A percentile compares a stretch with the other conserved stretches of the same genome.
Evolutionary conservation across 148 eudicot species (phyloP).

Genomic region (Tetragonia tetragonoides): DNA sequence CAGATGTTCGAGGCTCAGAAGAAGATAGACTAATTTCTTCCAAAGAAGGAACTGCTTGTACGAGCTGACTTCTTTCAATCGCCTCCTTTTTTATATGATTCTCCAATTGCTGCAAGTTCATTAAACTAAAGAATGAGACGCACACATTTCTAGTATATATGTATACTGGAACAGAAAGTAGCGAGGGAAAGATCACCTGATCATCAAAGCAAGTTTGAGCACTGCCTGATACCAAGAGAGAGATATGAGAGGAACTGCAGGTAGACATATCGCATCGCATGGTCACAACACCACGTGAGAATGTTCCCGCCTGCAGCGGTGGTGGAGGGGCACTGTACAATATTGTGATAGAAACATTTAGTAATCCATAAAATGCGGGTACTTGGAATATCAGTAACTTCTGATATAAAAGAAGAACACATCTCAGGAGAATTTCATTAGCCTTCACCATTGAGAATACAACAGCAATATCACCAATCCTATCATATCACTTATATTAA

Average conservation of each 20-base stretch:
- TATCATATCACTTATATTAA: background rate
- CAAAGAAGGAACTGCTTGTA: conserved; percentile 46
- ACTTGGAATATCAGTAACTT: background rate
- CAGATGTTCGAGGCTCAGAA: conserved; percentile 79
- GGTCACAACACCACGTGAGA: conserved; percentile 97
- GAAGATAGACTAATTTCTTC: conserved; percentile 51
- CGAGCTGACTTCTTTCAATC: conserved; percentile 68
- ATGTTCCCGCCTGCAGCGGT: conserved; percentile 92
- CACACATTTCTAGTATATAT: background rate
- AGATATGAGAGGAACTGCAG: conserved; percentile 78
- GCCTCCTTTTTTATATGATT: conserved; percentile 91
- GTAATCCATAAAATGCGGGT: background rate
- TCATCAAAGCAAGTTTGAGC: conserved; percentile 98
- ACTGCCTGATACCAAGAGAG: conserved; percentile 92
- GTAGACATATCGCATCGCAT: conserved; percentile 96
- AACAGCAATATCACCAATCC: conserved; percentile 5
- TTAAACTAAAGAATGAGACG: conserved; percentile 3
- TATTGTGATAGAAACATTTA: conserved; percentile 13
- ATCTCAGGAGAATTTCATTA: background rate
- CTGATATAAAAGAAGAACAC: background rate
- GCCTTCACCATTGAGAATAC: background rate
- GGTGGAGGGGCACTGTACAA: conserved; percentile 93
- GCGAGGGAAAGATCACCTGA: conserved; percentile 50
- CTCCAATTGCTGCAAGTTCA: conserved; percentile 63
- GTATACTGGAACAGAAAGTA: background rate